phyloP scores from a whole-genome alignment of 2,329 filamentous ascomycete species.

The Verticillium alfalfae region DNA sequence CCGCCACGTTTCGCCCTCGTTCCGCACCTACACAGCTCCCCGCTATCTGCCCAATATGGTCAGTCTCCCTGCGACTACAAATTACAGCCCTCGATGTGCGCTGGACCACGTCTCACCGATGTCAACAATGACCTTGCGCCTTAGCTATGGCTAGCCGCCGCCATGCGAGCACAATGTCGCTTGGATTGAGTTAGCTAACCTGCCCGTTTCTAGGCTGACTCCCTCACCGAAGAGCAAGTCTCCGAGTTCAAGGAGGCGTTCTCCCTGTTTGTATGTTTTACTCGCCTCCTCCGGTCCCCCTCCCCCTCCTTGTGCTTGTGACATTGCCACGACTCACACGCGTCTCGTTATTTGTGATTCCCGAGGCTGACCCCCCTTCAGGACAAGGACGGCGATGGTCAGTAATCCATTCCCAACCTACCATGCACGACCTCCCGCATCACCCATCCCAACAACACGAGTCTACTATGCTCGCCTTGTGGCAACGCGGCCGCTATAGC shows the following conservation, averaged over 20 bases:
- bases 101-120: not conserved
- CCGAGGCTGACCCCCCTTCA: conserved; percentile 31
- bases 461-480: not conserved
- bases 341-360: conserved; percentile 1
- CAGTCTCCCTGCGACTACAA: not conserved
- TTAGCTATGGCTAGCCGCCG: not conserved
- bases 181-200: not conserved
- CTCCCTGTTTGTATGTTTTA: conserved; percentile 88
- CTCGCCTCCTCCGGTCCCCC: not conserved
- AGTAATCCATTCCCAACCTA: conserved; percentile 32
- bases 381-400: conserved; percentile 91
- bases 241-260: conserved; percentile 99
- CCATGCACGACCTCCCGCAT: not conserved
- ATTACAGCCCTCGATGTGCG: not conserved
- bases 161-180: not conserved
- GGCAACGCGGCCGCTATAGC: not conserved
- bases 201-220: conserved; percentile 67
- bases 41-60: conserved; percentile 1
- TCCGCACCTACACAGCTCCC: not conserved
- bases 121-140: not conserved
- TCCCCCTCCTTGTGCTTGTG: not conserved
- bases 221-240: conserved; percentile 99
- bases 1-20: not conserved
- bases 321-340: conserved; percentile 2
- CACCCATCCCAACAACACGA: not conserved